These are phyloP conservation scores for Amoeboaphelidium occidentale DNA, from an alignment of 371 early-diverging fungal genomes.

Conservation along the genomic window DNA sequence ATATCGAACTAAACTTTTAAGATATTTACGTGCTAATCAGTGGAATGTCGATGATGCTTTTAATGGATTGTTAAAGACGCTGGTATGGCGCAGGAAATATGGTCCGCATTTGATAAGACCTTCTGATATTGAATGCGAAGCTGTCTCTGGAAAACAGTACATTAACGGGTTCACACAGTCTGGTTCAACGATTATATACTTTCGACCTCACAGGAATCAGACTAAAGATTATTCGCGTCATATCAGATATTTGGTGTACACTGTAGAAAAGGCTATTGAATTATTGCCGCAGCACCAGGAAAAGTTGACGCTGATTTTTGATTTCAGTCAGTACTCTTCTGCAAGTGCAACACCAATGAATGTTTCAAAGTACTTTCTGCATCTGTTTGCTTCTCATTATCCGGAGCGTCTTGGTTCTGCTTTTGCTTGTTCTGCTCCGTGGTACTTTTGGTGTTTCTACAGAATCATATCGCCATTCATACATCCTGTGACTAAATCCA, in stretches of 20 bases:
- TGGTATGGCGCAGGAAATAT: not conserved
- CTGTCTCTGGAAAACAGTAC: slow-evolving; percentile 55
- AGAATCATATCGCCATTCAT: slow-evolving; percentile 58
- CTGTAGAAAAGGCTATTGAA: slow-evolving; percentile 40
- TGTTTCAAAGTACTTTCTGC: slow-evolving; percentile 46
- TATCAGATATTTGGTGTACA: slow-evolving; percentile 45
- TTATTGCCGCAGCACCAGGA: slow-evolving; percentile 17
- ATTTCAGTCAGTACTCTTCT: slow-evolving; percentile 41
- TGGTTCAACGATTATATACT: slow-evolving; percentile 42
- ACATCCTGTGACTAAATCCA: slow-evolving; percentile 65
- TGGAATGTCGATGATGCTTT: slow-evolving; percentile 32
- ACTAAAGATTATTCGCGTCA: slow-evolving; percentile 50
- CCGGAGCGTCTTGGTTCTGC: slow-evolving; percentile 26
- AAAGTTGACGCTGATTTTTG: slow-evolving; percentile 44
- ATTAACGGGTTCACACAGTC: slow-evolving; percentile 26
- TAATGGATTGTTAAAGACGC: not conserved
- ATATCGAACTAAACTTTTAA: no score
- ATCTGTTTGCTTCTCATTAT: slow-evolving; percentile 54
- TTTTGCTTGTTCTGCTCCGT: slow-evolving; percentile 26
- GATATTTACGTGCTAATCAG: slow-evolving; percentile 51
- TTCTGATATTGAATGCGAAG: slow-evolving; percentile 7
- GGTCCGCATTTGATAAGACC: not conserved
- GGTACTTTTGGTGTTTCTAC: slow-evolving; percentile 57
- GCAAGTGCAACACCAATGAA: slow-evolving; percentile 37
- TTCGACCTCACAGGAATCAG: slow-evolving; percentile 48